Conservation (phyloP, 768 basidiomycete genomes). For the Mrakia blollopis region DNA sequence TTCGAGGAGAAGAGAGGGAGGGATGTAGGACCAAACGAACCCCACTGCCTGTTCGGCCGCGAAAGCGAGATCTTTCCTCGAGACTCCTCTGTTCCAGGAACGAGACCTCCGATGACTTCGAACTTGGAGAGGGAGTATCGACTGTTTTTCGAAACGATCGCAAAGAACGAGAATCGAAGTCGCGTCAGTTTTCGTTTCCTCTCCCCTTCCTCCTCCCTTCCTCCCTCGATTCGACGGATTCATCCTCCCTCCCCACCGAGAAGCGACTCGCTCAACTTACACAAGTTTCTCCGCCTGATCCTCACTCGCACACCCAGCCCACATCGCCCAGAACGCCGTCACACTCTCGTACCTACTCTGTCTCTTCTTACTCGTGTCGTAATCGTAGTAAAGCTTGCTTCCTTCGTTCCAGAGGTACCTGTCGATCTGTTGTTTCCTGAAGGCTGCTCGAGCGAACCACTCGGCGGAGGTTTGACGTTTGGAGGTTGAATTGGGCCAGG, state of each 20-base stretch:
- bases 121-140: conserved; percentile 87
- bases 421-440: conserved; percentile 79
- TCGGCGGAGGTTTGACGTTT: conserved; percentile 67
- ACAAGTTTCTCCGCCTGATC: conserved; percentile 90
- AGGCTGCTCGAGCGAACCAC: conserved; percentile 88
- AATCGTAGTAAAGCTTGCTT: conserved; percentile 90
- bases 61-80: conserved; percentile 92
- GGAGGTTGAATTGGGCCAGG: conserved; percentile 36
- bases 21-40: conserved; percentile 40
- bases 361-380: conserved; percentile 83
- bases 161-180: background rate
- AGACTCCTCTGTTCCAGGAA: conserved; percentile 94
- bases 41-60: conserved; percentile 97
- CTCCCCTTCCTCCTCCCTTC: background rate
- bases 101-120: conserved; percentile 89
- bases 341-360: conserved; percentile 94
- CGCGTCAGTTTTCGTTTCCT: background rate
- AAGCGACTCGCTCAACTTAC: conserved; percentile 51
- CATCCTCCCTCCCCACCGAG: background rate
- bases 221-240: background rate
- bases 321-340: conserved; percentile 93
- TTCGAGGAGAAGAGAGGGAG: conserved; percentile 63
- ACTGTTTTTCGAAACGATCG: conserved; percentile 45
- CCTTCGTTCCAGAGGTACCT: conserved; percentile 95
- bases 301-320: conserved; percentile 96